phyloP scores from a whole-genome alignment of 345 rosid species.

The thale cress (Arabidopsis thaliana) region TAIR10.1 NC_003074.8:2373501-2374000 shows the following conservation, averaged over 20 bases:
- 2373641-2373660: not conserved
- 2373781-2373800: not conserved
- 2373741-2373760: not conserved
- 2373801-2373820: constrained; percentile 2
- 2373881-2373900: not conserved
- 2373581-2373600: constrained; percentile 28
- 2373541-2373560: constrained; percentile 41
- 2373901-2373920: not conserved
- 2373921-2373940: not conserved
- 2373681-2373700: not conserved
- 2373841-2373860: not conserved
- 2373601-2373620: constrained; percentile 7
- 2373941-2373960: not conserved
- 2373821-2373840: constrained; percentile 9
- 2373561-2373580: constrained; percentile 66
- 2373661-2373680: not conserved
- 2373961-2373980: not conserved
- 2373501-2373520: not conserved
- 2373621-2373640: not conserved
- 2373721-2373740: not conserved
- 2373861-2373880: no score
- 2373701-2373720: not conserved
- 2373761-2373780: not conserved
- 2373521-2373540: constrained; percentile 30
- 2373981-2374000: not conserved